Conservation (phyloP, 495 filamentous ascomycete genomes). For the Cetradonia linearis region DNA sequence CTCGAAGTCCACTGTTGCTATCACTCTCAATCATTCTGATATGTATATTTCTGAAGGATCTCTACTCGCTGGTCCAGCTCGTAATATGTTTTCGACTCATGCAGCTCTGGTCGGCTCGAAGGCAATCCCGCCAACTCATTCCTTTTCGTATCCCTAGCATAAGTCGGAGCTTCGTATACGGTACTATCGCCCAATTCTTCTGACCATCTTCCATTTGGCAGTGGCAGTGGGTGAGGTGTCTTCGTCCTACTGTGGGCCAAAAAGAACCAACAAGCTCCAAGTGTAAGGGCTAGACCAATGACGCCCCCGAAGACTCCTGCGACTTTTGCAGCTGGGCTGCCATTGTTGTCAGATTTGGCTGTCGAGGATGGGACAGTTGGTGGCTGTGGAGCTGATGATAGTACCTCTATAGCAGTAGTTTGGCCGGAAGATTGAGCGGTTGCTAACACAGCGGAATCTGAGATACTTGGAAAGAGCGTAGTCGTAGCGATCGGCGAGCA, state of each 20-base stretch:
- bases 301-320: not conserved
- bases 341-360: not conserved
- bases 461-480: not conserved
- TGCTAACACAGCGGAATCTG: not conserved
- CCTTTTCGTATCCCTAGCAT: not conserved
- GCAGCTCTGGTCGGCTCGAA: not conserved
- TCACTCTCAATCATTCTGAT: conserved; percentile 16
- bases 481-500: not conserved
- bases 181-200: not conserved
- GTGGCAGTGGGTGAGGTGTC: not conserved
- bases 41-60: not conserved
- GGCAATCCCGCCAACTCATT: not conserved
- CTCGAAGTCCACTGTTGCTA: conserved; percentile 48
- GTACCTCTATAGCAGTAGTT: not conserved
- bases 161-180: not conserved
- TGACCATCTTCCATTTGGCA: not conserved
- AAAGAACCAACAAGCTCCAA: not conserved
- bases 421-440: not conserved
- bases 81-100: not conserved
- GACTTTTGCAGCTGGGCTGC: not conserved
- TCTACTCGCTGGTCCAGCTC: not conserved
- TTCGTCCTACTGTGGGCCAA: not conserved
- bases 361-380: not conserved
- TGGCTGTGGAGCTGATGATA: not conserved
- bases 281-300: not conserved